Percentiles rank a stretch among this genome's conserved stretches.
Evolutionary conservation across 352 stramenopile species (phyloP).

Genomic region (Phytophthora aleatoria): DNA sequence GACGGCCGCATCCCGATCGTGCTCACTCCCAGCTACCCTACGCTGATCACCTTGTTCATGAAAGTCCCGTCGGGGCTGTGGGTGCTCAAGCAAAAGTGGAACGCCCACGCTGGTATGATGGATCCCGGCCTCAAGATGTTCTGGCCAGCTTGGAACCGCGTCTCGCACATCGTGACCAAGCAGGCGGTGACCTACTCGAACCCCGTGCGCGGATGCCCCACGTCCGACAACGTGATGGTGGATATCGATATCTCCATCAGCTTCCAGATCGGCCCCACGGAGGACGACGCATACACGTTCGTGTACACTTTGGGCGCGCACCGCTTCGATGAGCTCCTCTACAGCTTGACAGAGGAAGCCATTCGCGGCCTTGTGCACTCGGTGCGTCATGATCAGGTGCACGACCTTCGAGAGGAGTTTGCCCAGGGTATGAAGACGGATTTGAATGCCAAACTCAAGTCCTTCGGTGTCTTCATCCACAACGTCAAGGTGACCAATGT

Average conservation of each 20-base stretch:
- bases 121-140: slow-evolving; percentile 79
- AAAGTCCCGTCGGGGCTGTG: slow-evolving; percentile 72
- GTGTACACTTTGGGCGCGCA: slow-evolving; percentile 85
- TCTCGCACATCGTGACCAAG: slow-evolving; percentile 89
- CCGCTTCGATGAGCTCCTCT: slow-evolving; percentile 85
- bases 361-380: slow-evolving; percentile 85
- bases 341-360: slow-evolving; percentile 74
- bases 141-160: slow-evolving; percentile 77
- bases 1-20: slow-evolving; percentile 71
- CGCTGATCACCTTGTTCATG: slow-evolving; percentile 55
- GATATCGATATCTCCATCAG: slow-evolving; percentile 90
- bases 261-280: slow-evolving; percentile 83
- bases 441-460: slow-evolving; percentile 70
- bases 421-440: slow-evolving; percentile 86
- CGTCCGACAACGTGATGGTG: slow-evolving; percentile 90
- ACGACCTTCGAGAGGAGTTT: slow-evolving; percentile 84
- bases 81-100: slow-evolving; percentile 89
- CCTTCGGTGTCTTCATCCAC: slow-evolving; percentile 83
- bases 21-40: slow-evolving; percentile 60
- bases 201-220: slow-evolving; percentile 72
- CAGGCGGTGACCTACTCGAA: slow-evolving; percentile 85
- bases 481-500: slow-evolving; percentile 91
- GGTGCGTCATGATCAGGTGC: slow-evolving; percentile 82
- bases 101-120: slow-evolving; percentile 79
- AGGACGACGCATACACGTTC: slow-evolving; percentile 82